These are phyloP conservation scores for Berkeleyomyces basicola DNA, from an alignment of 2,329 filamentous ascomycete species.

Conservation along the genomic window DNA sequence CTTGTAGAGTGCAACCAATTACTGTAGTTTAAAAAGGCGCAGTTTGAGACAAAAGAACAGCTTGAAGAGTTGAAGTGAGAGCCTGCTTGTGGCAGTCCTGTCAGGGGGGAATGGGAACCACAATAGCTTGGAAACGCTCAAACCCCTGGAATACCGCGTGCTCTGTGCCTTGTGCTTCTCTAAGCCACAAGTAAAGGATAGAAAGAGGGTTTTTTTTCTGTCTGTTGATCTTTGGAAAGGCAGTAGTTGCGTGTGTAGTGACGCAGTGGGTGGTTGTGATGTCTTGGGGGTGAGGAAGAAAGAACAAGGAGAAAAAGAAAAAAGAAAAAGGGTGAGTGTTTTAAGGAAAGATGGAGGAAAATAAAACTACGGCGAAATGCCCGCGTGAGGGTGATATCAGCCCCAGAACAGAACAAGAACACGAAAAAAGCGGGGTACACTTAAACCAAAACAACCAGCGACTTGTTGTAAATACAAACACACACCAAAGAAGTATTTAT, in stretches of 20 bases:
- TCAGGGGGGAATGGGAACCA: neutral
- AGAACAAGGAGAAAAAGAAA: slow-evolving; percentile 5
- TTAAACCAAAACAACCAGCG: no score
- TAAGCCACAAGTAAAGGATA: neutral
- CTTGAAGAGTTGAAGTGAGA: neutral
- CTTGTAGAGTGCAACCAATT: neutral
- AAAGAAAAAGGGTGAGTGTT: neutral
- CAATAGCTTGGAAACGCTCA: neutral
- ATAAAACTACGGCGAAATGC: no score
- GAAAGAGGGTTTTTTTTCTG: no score
- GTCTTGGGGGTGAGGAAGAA: neutral
- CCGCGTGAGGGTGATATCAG: no score
- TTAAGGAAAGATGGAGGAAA: no score
- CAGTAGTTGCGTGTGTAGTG: neutral
- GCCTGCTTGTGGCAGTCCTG: neutral
- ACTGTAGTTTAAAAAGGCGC: neutral
- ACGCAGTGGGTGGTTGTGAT: no score
- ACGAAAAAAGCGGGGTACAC: no score
- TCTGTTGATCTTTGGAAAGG: neutral
- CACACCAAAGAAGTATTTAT: no score
- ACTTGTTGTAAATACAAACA: no score
- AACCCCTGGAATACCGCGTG: neutral
- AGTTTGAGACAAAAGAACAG: neutral
- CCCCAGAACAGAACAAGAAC: no score
- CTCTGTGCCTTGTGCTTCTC: neutral